Conservation (phyloP, 2,329 filamentous ascomycete genomes). For the Sporothrix humicola region DNA sequence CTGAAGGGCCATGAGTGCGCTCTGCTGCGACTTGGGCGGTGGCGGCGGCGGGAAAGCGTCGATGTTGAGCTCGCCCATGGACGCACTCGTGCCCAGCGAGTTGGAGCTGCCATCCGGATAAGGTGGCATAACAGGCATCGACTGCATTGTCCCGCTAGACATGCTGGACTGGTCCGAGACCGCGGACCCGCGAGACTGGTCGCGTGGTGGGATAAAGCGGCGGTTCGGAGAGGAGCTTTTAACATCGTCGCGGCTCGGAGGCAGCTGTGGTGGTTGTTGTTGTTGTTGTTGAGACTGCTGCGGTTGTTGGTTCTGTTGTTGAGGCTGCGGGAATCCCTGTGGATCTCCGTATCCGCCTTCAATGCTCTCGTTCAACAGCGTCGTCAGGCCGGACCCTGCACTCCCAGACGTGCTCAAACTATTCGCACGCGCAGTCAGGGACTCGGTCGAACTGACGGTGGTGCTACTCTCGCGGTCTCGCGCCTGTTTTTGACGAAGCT, state of each 20-base stretch:
- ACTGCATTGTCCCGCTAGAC: conserved; percentile 78
- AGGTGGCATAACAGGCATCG: conserved; percentile 73
- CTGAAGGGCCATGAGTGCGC: conserved; percentile 88
- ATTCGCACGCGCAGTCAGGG: conserved; percentile 45
- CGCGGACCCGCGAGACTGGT: conserved; percentile 58
- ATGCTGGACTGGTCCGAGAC: conserved; percentile 68
- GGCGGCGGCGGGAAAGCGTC: conserved; percentile 75
- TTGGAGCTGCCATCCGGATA: conserved; percentile 67
- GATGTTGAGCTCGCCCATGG: conserved; percentile 59
- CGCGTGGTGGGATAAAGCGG: conserved; percentile 55
- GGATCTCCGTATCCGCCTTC: conserved; percentile 57
- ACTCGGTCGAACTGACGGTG: conserved; percentile 50
- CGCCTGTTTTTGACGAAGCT: conserved; percentile 69
- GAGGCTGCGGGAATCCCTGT: conserved; percentile 39
- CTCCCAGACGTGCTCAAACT: conserved; percentile 67
- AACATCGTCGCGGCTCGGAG: conserved; percentile 40
- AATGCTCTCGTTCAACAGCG: conserved; percentile 64
- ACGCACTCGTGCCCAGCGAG: conserved; percentile 52
- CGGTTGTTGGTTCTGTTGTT: conserved; percentile 45
- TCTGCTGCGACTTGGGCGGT: conserved; percentile 76
- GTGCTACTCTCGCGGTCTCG: conserved; percentile 66
- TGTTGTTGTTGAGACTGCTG: conserved; percentile 40
- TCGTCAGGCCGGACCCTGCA: conserved; percentile 62
- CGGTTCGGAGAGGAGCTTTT: conserved; percentile 55
- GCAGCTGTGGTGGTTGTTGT: conserved; percentile 41